Evolutionary conservation across 1,284 basidiomycete species (phyloP), one percentile per base, ranked within the genome.

Genomic region (Cryptococcus sp.): DNA sequence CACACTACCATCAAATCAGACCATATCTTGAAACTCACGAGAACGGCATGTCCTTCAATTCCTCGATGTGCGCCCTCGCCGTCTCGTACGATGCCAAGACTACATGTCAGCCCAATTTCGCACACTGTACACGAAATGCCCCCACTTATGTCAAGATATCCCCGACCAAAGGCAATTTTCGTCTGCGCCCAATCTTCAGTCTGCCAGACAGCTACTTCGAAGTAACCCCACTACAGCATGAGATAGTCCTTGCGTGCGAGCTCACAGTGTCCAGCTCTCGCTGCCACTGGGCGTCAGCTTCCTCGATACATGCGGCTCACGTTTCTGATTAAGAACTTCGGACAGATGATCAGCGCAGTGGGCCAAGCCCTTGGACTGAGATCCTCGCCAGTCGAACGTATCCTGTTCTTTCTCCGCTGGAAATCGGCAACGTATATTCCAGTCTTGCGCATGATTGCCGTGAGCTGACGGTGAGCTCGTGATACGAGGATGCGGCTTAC

Each of bases 381-480:
- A 16, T 26, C 14, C 4, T 43, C 22, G 2, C 26, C 28, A 11
- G n/a, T 26, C 4, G 10, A 21, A 12, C 62, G 52, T 35, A 65
- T 60, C 5, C 53, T 31, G 22, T 36, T 46, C 40, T 67, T 73
- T 26, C 67, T 57, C 14, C 71, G 58, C 4, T 63, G 49, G n/a
- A 59, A 50, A 44, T 75, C 74, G 1, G 39, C 43, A 31, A 31
- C 9, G 6, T 50, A 54, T 2, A 61, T 65, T 2, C 75, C 76
- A 0, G 66, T 74, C 58, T 77, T 77, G 14, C 62, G 57, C 76
- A 78, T 78, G 53, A 79, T 74, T 0, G 76, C 76, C 0, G 75
- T 68, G 0, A 77, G 62, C 69, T 77, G 25, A 19, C 33, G 26
- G 7, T n/a, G 24, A 42, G 25, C 19, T 25, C 26, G 18, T 6